Base-by-base conservation (phyloP, 768 basidiomycete species). In the Tremella yokohamensis region DNA sequence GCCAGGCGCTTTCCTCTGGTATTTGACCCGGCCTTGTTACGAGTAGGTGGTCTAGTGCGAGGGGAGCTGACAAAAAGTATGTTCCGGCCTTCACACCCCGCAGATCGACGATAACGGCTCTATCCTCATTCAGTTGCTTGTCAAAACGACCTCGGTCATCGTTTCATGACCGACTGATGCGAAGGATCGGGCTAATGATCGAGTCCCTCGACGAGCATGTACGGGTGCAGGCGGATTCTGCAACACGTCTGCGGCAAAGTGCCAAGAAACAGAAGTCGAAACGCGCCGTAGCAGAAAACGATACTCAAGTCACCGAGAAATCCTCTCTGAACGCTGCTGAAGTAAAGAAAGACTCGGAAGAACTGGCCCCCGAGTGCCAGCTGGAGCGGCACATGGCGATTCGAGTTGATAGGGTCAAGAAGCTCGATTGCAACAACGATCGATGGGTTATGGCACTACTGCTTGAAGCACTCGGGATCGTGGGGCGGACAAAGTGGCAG, bases 1-100 rank as follows among this genome's bases (percentile, higher is more conserved):
- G 0, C 22, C 44, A 70, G 69, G n/a, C 69, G 66, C 0, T 70
- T 68, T 51, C 69, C 69, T 2, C 52, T 70, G 11, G 58, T 70
- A n/a, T 70, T 70, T 39, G 66, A 70, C 40, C 47, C 51, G 6
- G 56, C 40, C 1, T 45, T 68, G 3, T 20, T 56, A 0, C 8
- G 55, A 29, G 68, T 62, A 42, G 26, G 59, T 40, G 13, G 6
- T 45, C n/a, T 22, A 45, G 4, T 45, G 11, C 11, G 29, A 34
- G 11, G n/a, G 4, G 11, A 34, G 29, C 29, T 34, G 29, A 34
- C 11, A 8, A 22, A 45, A 8, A 45, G 42, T 45, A 45, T 16
- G 4, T 45, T 19, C 44, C 16, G 24, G 9, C 29, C 52, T 39
- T 45, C 22, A 45, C n/a, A 4, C 42, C 42, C 4, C n/a, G 15